Evolutionary conservation across 805 yeast species (phyloP).

Genomic region (Wickerhamiella shivajii): DNA sequence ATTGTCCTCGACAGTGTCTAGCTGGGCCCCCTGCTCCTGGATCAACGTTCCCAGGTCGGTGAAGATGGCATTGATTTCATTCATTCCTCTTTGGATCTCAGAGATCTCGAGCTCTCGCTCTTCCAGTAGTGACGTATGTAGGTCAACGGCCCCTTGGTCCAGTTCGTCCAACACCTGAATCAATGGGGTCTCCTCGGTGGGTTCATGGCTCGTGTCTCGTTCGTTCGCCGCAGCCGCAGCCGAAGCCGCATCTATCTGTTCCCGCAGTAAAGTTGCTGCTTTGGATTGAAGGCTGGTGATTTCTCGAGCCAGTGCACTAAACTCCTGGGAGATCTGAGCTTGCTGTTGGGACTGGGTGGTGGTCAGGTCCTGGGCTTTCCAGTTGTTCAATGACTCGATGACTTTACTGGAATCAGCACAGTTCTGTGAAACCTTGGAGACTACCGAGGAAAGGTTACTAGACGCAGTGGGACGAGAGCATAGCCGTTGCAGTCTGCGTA

Average conservation of each 20-base stretch:
- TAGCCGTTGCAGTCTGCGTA: slow-evolving; percentile 5
- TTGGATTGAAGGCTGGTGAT: slow-evolving; percentile 6
- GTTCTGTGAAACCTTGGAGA: slow-evolving; percentile 4
- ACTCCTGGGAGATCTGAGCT: slow-evolving; percentile 2
- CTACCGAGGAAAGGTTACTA: slow-evolving; percentile 1
- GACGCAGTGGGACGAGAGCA: slow-evolving; percentile 1
- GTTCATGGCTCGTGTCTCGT: not conserved
- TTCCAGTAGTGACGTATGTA: slow-evolving; percentile 30
- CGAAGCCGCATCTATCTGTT: not conserved
- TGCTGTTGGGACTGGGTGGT: slow-evolving; percentile 4
- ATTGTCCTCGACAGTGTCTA: slow-evolving; percentile 75
- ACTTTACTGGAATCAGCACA: slow-evolving; percentile 4
- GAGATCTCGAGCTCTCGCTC: slow-evolving; percentile 63
- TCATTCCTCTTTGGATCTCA: slow-evolving; percentile 61
- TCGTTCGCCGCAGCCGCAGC: no score
- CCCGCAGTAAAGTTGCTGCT: not conserved
- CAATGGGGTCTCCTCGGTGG: slow-evolving; percentile 5
- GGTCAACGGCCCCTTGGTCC: slow-evolving; percentile 20
- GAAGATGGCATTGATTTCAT: slow-evolving; percentile 74
- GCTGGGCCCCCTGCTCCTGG: slow-evolving; percentile 68
- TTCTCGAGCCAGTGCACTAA: slow-evolving; percentile 4
- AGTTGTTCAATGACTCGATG: slow-evolving; percentile 1
- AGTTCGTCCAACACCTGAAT: slow-evolving; percentile 31
- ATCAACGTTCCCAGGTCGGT: slow-evolving; percentile 67
- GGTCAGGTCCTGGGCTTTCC: not conserved